Conservation (phyloP, 352 stramenopile species). For the Globisporangium canariense region DNA sequence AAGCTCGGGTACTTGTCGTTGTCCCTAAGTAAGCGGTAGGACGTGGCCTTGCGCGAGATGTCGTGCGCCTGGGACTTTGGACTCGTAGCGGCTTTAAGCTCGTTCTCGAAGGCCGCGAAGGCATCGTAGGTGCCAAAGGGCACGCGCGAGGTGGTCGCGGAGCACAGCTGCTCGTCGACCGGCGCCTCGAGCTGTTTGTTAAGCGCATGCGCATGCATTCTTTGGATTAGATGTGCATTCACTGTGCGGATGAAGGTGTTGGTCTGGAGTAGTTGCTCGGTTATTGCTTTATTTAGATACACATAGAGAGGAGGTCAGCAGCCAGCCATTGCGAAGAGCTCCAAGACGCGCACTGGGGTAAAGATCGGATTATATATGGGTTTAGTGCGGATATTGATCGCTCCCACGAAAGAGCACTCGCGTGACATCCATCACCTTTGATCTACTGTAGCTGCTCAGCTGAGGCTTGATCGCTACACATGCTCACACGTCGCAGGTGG, state of each 20-base stretch:
- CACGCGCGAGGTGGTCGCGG: constrained; percentile 6
- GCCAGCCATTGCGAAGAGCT: not conserved
- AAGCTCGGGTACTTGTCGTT: constrained; percentile 25
- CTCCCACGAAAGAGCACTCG: not conserved
- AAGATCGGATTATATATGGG: constrained; percentile 1
- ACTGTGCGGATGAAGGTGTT: not conserved
- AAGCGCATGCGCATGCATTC: not conserved
- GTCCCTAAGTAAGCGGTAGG: constrained; percentile 25
- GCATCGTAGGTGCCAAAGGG: constrained; percentile 9
- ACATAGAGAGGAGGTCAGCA: not conserved
- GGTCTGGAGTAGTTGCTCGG: not conserved
- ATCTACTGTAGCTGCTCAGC: not conserved
- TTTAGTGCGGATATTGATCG: not conserved
- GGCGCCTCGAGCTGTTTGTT: not conserved
- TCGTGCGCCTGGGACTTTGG: not conserved
- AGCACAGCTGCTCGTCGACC: constrained; percentile 12
- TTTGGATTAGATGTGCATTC: not conserved
- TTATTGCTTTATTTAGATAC: not conserved
- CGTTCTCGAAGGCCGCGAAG: constrained; percentile 11
- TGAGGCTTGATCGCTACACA: not conserved
- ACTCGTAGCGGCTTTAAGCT: constrained; percentile 2
- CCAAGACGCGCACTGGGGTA: not conserved
- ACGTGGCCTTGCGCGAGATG: constrained; percentile 10
- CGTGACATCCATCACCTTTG: not conserved
- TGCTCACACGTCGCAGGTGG: constrained; percentile 60